These are phyloP conservation scores for Bacidia gigantensis DNA, from an alignment of 495 filamentous ascomycete genomes.

Conservation along the genomic window DNA sequence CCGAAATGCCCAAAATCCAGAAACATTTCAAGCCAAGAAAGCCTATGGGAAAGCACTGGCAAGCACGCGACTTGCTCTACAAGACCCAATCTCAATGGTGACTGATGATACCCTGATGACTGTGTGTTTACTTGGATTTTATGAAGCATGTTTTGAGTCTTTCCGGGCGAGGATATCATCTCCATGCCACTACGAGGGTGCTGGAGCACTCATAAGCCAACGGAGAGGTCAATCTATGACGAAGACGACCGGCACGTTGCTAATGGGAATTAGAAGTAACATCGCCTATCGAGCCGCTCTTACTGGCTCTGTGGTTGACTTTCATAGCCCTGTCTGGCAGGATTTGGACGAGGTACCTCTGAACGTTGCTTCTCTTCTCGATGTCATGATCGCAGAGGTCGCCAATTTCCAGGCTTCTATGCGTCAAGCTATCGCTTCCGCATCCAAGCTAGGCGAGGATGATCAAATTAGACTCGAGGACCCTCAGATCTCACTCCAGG, in stretches of 20 bases:
- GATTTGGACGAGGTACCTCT: slow-evolving; percentile 5
- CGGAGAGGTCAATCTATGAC: slow-evolving; percentile 6
- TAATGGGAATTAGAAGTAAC: slow-evolving; percentile 12
- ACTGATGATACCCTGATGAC: slow-evolving; percentile 47
- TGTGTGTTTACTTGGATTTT: slow-evolving; percentile 28
- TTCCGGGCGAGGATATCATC: slow-evolving; percentile 7
- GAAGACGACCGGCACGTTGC: slow-evolving; percentile 6
- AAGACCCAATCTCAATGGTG: slow-evolving; percentile 30
- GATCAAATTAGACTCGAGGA: neutral
- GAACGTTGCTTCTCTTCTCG: slow-evolving; percentile 10
- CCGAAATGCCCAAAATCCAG: neutral
- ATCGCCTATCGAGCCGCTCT: slow-evolving; percentile 10
- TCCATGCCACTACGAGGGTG: slow-evolving; percentile 12
- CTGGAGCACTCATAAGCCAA: slow-evolving; percentile 13
- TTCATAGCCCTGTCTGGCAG: slow-evolving; percentile 5
- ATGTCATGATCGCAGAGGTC: slow-evolving; percentile 8
- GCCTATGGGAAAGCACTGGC: slow-evolving; percentile 35
- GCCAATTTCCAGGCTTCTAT: slow-evolving; percentile 12
- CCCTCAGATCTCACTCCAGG: neutral
- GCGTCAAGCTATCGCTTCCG: neutral
- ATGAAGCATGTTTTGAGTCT: slow-evolving; percentile 8
- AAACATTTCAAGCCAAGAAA: slow-evolving; percentile 15
- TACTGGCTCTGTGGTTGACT: slow-evolving; percentile 4
- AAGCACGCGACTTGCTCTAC: slow-evolving; percentile 38
- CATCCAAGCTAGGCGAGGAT: neutral